Conservation (phyloP, 192 early-diverging fungal species). For the Mortierella hygrophila region DNA sequence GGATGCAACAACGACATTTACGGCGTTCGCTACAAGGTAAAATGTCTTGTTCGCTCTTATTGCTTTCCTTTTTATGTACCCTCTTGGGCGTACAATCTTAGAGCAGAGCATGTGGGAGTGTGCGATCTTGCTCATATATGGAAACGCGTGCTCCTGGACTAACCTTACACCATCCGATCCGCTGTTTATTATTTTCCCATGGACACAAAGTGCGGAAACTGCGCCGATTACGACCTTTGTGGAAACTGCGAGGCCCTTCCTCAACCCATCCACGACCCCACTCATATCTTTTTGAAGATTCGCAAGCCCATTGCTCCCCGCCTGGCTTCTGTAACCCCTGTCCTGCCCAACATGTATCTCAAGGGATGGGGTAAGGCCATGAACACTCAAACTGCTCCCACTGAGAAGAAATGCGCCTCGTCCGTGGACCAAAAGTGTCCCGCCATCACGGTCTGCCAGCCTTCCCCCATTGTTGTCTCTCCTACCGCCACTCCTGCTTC, state of each 20-base stretch:
- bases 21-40: constrained; percentile 69
- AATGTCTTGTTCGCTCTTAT: background rate
- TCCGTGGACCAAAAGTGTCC: background rate
- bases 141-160: constrained; percentile 1
- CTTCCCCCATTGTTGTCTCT: background rate
- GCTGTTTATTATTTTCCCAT: background rate
- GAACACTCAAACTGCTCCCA: background rate
- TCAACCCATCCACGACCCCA: constrained; percentile 54
- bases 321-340: constrained; percentile 21
- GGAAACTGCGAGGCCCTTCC: constrained; percentile 67
- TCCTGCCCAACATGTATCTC: constrained; percentile 59
- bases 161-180: background rate
- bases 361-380: constrained; percentile 36
- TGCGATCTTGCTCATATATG: background rate
- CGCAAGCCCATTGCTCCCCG: constrained; percentile 51
- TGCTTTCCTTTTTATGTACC: background rate
- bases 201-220: constrained; percentile 65
- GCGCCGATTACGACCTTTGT: constrained; percentile 75
- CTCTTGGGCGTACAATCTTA: background rate
- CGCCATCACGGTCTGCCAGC: background rate
- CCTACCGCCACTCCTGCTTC: background rate
- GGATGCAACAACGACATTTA: constrained; percentile 59
- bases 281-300: constrained; percentile 66
- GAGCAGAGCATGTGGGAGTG: background rate
- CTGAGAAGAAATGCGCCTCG: background rate